These are phyloP conservation scores for Emydomyces testavorans DNA, from an alignment of 2,329 filamentous ascomycete genomes.

Conservation along the genomic window DNA sequence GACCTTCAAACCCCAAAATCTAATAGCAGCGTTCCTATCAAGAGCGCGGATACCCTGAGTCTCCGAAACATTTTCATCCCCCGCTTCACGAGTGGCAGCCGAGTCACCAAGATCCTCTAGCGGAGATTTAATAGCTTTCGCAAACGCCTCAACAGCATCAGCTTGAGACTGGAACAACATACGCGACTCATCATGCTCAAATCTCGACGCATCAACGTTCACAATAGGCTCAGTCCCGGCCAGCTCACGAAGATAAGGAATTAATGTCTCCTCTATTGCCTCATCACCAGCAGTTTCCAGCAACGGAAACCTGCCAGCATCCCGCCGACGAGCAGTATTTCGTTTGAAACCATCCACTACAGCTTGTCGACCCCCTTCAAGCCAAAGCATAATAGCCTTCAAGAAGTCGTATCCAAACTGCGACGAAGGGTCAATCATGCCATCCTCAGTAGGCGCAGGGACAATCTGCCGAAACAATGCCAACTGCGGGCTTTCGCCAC, in stretches of 20 bases:
- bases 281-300: constrained; percentile 39
- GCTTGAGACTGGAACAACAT: constrained; percentile 43
- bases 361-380: constrained; percentile 46
- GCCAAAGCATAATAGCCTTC: constrained; percentile 51
- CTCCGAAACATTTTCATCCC: constrained; percentile 1
- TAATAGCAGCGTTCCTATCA: constrained; percentile 26
- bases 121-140: constrained; percentile 41
- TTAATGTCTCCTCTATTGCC: constrained; percentile 46
- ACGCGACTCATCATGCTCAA: constrained; percentile 45
- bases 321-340: constrained; percentile 30
- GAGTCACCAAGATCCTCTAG: constrained; percentile 41
- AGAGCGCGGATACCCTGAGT: constrained; percentile 22
- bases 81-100: constrained; percentile 21
- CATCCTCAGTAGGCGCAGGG: constrained; percentile 37
- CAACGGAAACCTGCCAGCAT: constrained; percentile 42
- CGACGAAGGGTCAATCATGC: constrained; percentile 31
- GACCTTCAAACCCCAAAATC: constrained; percentile 51
- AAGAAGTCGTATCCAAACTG: constrained; percentile 55
- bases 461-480: constrained; percentile 41
- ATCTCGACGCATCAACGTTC: constrained; percentile 47
- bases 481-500: constrained; percentile 29
- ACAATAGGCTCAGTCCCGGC: constrained; percentile 42
- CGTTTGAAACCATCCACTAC: constrained; percentile 48
- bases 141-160: constrained; percentile 47
- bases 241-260: constrained; percentile 48